Base-by-base conservation (phyloP, 2,329 filamentous ascomycete genomes). In the Leptodontidium sp. region DNA sequence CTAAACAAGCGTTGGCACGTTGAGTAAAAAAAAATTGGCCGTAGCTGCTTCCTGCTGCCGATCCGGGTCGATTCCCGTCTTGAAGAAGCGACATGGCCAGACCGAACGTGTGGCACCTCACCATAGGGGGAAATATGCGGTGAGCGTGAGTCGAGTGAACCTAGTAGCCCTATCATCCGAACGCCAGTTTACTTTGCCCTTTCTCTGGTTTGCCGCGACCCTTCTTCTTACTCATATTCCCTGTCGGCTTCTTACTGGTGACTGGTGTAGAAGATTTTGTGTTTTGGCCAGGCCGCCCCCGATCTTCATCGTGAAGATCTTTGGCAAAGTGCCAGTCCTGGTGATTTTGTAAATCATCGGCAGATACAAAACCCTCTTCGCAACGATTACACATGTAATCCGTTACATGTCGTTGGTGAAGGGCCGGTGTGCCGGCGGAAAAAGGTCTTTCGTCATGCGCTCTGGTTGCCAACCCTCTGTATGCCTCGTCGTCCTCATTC, bases 301-400 rank as follows among this genome's bases (percentile, higher is more conserved):
- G 75, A 57, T 78, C 74, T 71, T 77, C 71, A 67, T 89, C 86
- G 72, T 94, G 90, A 38, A 99, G 84, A 74, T 95, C 92, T 81
- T 92, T 93, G 57, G 96, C 96, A 81, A 97, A 91, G 81, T 99
- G 96, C 91, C 94, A 98, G 79, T 99, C 96, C 65, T 91, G 85
- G 79, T 99, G 96, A 80, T 92, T 94, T 72, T 90, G 86, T 58
- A 89, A 77, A 74, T 86, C 85, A 66, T 90, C 87, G 32, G 82
- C 77, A 49, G 84, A 82, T 14, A 85, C 83, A 43, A 96, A 82
- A n/a, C 79, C 77, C 75, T 86, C 84, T 68, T 86, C 84, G 79
- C 94, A 97, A 71, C 88, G 88, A 61, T 83, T 78, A 79, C 93
- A 97, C 50, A 79, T 75, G 74, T 83, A 81, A 53, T 81, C 76